Conservation (phyloP, 2,329 filamentous ascomycete species). For the Colletotrichum navitas region DNA sequence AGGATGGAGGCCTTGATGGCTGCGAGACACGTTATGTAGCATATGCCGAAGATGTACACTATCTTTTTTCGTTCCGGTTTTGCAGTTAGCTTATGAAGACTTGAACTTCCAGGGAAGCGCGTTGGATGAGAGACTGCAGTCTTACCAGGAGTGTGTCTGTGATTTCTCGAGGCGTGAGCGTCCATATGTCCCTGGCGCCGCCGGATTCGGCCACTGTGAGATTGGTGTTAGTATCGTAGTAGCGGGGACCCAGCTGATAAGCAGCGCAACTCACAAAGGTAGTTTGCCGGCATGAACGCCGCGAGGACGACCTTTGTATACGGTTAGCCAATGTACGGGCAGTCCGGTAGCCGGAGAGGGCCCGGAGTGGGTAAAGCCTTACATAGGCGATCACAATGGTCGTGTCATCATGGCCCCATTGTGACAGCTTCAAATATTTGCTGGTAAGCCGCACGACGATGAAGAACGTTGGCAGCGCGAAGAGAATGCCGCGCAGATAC, state of each 20-base stretch:
- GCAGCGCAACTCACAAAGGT: background rate
- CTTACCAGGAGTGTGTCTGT: constrained; percentile 26
- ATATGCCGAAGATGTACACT: constrained; percentile 52
- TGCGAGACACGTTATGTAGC: constrained; percentile 52
- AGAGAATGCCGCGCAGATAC: constrained; percentile 15
- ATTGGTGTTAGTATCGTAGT: background rate
- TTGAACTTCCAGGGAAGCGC: background rate
- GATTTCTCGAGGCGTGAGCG: constrained; percentile 45
- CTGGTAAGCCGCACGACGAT: constrained; percentile 20
- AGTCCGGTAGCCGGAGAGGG: too few relatives aligned
- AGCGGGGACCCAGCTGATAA: background rate
- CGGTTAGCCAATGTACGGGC: background rate
- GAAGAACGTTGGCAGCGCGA: constrained; percentile 32
- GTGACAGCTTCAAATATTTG: constrained; percentile 25
- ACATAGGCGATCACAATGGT: constrained; percentile 35
- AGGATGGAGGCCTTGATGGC: constrained; percentile 53
- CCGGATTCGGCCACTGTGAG: constrained; percentile 13
- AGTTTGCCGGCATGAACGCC: constrained; percentile 30
- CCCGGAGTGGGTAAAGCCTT: background rate
- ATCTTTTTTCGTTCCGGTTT: constrained; percentile 47
- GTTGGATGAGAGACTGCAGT: too few relatives aligned
- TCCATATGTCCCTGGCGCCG: constrained; percentile 45
- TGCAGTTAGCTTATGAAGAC: background rate
- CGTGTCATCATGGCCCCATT: constrained; percentile 32
- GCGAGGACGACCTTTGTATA: constrained; percentile 4